These are phyloP conservation scores for Boletus smithii DNA, from an alignment of 1,284 basidiomycete genomes.

Conservation along the genomic window DNA sequence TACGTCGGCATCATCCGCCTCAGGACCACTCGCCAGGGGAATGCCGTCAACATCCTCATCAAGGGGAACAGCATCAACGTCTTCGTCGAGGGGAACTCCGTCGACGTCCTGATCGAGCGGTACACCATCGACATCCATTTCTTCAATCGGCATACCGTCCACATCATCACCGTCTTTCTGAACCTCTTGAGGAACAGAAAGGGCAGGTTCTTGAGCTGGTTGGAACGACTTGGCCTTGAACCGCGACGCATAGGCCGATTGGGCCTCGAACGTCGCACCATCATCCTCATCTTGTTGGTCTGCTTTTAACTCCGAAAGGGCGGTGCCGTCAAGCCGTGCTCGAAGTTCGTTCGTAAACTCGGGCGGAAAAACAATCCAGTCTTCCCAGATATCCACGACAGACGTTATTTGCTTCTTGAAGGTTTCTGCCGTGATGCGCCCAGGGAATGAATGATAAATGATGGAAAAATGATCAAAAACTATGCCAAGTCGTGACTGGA, in stretches of 20 bases:
- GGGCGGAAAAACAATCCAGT: conserved; percentile 90
- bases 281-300: conserved; percentile 33
- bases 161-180: conserved; percentile 41
- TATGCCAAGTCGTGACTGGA: conserved; percentile 80
- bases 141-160: conserved; percentile 39
- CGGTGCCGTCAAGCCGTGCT: conserved; percentile 64
- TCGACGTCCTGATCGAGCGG: conserved; percentile 46
- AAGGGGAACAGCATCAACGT: conserved; percentile 34
- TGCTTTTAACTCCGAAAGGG: conserved; percentile 32
- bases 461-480: conserved; percentile 94
- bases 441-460: conserved; percentile 89
- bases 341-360: conserved; percentile 76
- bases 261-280: conserved; percentile 31
- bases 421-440: conserved; percentile 87
- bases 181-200: conserved; percentile 32
- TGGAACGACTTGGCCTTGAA: conserved; percentile 82
- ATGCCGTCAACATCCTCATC: conserved; percentile 36
- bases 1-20: conserved; percentile 19
- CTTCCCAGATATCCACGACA: conserved; percentile 92
- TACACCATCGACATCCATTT: conserved; percentile 38
- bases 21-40: conserved; percentile 26
- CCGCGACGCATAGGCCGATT: conserved; percentile 46
- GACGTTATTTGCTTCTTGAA: conserved; percentile 88
- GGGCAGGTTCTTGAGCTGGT: conserved; percentile 48
- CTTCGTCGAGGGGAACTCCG: conserved; percentile 36